These are phyloP conservation scores for Diutina catenulata DNA, from an alignment of 1,139 yeast genomes.

Conservation along the genomic window DNA sequence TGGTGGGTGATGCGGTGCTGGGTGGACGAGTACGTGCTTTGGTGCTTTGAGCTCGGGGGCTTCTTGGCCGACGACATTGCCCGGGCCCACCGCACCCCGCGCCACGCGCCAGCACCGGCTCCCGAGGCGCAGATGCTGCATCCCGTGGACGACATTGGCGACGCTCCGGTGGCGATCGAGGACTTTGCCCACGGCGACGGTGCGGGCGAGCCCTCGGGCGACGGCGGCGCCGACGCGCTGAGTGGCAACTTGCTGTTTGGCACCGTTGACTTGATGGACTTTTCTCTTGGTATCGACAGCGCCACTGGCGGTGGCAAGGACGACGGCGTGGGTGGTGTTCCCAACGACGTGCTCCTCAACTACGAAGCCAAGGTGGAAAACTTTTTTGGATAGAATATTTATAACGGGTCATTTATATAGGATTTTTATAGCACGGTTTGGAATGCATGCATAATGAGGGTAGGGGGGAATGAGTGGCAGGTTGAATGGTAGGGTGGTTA, in stretches of 20 bases:
- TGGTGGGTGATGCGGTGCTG: slow-evolving; percentile 78
- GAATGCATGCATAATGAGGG: too few species aligned
- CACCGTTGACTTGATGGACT: slow-evolving; percentile 4
- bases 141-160: not conserved
- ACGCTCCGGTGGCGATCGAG: not conserved
- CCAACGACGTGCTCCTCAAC: slow-evolving; percentile 1
- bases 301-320: not conserved
- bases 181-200: not conserved
- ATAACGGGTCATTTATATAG: not conserved
- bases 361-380: slow-evolving; percentile 3
- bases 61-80: slow-evolving; percentile 28
- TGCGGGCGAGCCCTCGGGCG: not conserved
- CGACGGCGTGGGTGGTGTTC: not conserved
- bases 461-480: too few species aligned
- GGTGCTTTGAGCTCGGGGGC: slow-evolving; percentile 64
- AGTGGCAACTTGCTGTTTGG: not conserved
- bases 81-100: not conserved
- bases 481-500: too few species aligned
- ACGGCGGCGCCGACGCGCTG: too few species aligned
- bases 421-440: too few species aligned
- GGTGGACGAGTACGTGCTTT: slow-evolving; percentile 50
- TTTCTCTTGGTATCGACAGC: not conserved
- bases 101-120: not conserved
- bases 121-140: too few species aligned
- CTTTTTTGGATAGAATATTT: not conserved